Evolutionary conservation across 2,329 filamentous ascomycete species (phyloP).

Genomic region (Paramyrothecium sp.): DNA sequence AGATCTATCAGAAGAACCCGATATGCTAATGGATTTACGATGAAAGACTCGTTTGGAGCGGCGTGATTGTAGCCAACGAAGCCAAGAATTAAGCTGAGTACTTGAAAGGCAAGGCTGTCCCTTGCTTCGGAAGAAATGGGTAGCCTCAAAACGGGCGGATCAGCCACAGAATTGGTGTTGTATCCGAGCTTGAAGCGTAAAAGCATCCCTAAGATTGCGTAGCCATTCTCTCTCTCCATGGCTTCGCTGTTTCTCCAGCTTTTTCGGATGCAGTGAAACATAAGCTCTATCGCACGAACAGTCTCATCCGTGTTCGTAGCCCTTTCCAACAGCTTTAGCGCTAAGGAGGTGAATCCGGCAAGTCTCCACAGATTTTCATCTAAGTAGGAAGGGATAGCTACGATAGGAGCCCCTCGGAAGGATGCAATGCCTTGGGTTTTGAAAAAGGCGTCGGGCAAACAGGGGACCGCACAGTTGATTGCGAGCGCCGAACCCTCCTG

Average conservation of each 20-base stretch:
- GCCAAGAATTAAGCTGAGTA: conserved; percentile 74
- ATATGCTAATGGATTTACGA: conserved; percentile 94
- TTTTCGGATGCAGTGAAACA: conserved; percentile 81
- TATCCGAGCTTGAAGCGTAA: conserved; percentile 78
- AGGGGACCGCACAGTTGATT: conserved; percentile 84
- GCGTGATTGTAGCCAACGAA: conserved; percentile 87
- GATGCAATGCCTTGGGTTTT: conserved; percentile 78
- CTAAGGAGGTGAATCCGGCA: conserved; percentile 84
- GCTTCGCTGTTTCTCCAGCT: conserved; percentile 98
- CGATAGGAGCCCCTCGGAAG: conserved; percentile 78
- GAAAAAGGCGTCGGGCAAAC: conserved; percentile 84
- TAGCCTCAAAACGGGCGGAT: conserved; percentile 35
- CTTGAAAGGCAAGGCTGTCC: conserved; percentile 55
- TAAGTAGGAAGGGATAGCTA: conserved; percentile 77
- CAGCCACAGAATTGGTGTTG: conserved; percentile 25
- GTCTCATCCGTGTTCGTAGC: conserved; percentile 70
- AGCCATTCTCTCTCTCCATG: conserved; percentile 95
- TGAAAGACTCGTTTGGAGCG: conserved; percentile 83
- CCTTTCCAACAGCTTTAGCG: conserved; percentile 79
- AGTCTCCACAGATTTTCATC: conserved; percentile 93
- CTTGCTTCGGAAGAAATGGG: conserved; percentile 50
- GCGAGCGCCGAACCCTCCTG: conserved; percentile 69
- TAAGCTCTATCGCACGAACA: conserved; percentile 74
- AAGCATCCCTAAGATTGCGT: conserved; percentile 81
- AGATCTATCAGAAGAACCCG: conserved; percentile 88